Base-by-base conservation (phyloP, 352 stramenopile species). In the Globisporangium nunn region DNA sequence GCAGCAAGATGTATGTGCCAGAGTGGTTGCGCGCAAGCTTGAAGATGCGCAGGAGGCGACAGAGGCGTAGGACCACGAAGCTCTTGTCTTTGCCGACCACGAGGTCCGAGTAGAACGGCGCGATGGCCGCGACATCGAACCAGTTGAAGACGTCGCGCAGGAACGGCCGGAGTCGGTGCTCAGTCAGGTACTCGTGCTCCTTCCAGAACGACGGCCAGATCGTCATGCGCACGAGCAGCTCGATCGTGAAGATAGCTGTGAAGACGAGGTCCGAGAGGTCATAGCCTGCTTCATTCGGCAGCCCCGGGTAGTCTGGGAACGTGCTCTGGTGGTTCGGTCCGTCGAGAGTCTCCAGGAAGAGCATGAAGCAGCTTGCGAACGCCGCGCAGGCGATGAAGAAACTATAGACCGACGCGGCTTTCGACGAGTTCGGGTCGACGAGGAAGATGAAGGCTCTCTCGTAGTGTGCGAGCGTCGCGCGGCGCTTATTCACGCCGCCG, bases 111-210 rank as follows among this genome's bases (percentile, higher is more conserved):
- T 87, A 91, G 67, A 89, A 91, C 33, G 81, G 81, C 31, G 80
- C 55, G 54, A 91, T 74, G 1, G 81, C 78, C 2, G 75, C 72
- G 17, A 91, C 58, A 55, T 91, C 78, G 50, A 91, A 91, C 81
- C 78, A 91, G 59, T 91, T 91, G 71, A 91, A 91, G 45, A 83
- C 72, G 56, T 91, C 80, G 0, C 65, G 63, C n/a, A 86, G 61
- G 44, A 88, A 91, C 8, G 80, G 80, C 37, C 81, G 78, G 28
- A 91, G 60, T 3, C 80, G 72, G 12, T 75, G 78, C 55, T 87
- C 74, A 0, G 66, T 79, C 7, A 91, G 64, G 63, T 87, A 86
- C 29, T 91, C 78, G 59, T 84, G 74, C 17, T 91, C 74, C 6
- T 69, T 62, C 80, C 80, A 91, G 48, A 91, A 54, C 6, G 78